Evolutionary conservation across 352 stramenopile species (phyloP).

Genomic region (Pythium rishiriense): DNA sequence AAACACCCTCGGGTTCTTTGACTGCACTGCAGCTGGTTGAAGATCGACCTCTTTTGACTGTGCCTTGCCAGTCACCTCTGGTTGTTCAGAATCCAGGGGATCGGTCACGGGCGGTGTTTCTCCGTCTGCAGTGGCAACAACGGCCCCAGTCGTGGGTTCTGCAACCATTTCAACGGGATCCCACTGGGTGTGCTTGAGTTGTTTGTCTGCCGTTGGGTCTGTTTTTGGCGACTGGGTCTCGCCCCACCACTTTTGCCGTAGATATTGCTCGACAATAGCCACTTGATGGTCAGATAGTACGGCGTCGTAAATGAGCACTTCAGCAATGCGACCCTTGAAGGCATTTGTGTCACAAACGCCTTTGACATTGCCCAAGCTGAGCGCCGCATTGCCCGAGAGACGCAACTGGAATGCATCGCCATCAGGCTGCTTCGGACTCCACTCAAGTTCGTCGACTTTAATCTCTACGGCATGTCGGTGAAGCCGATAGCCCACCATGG

Average conservation of each 20-base stretch:
- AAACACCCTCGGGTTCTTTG: slow-evolving; percentile 18
- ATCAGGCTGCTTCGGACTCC: slow-evolving; percentile 20
- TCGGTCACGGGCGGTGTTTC: neutral
- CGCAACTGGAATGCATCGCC: slow-evolving; percentile 25
- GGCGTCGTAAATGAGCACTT: slow-evolving; percentile 53
- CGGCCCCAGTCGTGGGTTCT: neutral
- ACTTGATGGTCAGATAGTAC: slow-evolving; percentile 40
- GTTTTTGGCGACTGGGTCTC: neutral
- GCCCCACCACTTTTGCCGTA: slow-evolving; percentile 52
- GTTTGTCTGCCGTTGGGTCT: neutral
- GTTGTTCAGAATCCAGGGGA: neutral
- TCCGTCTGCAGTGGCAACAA: slow-evolving; percentile 10
- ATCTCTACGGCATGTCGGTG: slow-evolving; percentile 44
- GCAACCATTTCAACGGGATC: neutral
- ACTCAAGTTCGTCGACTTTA: slow-evolving; percentile 27
- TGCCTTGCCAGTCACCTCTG: neutral
- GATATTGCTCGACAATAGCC: slow-evolving; percentile 39
- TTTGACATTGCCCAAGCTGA: slow-evolving; percentile 63
- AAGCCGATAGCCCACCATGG: slow-evolving; percentile 52
- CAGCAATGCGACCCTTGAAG: slow-evolving; percentile 56
- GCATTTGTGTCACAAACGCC: slow-evolving; percentile 51
- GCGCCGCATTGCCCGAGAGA: slow-evolving; percentile 44
- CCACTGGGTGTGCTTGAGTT: neutral
- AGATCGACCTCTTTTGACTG: neutral
- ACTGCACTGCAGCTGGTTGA: neutral